Percentiles rank a stretch among this genome's conserved stretches.
Conservation (phyloP, 192 early-diverging fungal species). For the Podila minutissima region DNA sequence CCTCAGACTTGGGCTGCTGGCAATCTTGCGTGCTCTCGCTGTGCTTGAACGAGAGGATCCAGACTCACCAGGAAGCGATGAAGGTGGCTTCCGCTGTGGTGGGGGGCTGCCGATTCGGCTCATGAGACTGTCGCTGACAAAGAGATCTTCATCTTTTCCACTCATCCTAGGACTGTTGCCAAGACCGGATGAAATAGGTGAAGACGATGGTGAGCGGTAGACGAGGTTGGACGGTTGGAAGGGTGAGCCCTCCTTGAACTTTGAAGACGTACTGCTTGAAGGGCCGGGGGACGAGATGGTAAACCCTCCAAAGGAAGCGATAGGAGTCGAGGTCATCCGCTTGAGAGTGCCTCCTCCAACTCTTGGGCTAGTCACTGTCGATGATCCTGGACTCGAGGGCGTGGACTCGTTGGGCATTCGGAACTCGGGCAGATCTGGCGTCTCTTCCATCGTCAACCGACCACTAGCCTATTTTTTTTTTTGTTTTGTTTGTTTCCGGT, state of each 20-base stretch:
- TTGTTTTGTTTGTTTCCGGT: not conserved
- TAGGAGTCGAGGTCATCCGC: slow-evolving; percentile 26
- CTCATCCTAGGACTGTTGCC: slow-evolving; percentile 14
- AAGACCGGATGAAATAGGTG: slow-evolving; percentile 8
- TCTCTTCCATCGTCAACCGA: slow-evolving; percentile 41
- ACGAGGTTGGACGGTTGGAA: not conserved
- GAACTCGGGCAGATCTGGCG: slow-evolving; percentile 44
- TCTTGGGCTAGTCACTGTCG: not conserved
- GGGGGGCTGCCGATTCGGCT: slow-evolving; percentile 45
- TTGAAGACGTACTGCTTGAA: not conserved
- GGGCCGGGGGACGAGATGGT: too few relatives aligned
- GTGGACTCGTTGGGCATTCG: not conserved
- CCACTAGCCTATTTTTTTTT: slow-evolving; percentile 29
- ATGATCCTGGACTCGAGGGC: not conserved
- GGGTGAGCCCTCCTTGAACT: slow-evolving; percentile 19
- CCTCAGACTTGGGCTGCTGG: slow-evolving; percentile 34
- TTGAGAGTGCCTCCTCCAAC: slow-evolving; percentile 11
- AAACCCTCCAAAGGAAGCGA: slow-evolving; percentile 15
- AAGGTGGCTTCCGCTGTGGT: slow-evolving; percentile 17
- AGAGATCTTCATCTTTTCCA: not conserved
- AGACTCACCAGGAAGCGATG: not conserved
- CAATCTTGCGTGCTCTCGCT: slow-evolving; percentile 22
- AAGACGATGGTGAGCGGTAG: slow-evolving; percentile 20
- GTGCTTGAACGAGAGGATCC: not conserved
- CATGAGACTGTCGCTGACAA: slow-evolving; percentile 38